Conservation (phyloP, 2,329 filamentous ascomycete genomes). For the Fusarium staphyleae region DNA sequence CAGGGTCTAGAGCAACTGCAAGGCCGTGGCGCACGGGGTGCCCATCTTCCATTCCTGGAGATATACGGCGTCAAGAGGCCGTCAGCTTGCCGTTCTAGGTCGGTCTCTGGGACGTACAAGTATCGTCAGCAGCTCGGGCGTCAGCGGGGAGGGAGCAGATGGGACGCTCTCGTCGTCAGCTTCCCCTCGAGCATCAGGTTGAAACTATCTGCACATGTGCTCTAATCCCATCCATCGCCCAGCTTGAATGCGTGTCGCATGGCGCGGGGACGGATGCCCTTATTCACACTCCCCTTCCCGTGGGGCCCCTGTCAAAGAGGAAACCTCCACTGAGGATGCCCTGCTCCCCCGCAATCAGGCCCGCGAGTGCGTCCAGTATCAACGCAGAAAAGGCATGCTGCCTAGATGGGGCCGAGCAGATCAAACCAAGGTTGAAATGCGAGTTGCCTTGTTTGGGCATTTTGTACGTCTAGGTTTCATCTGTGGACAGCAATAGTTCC, state of each 20-base stretch:
- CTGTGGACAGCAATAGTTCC: conserved; percentile 2
- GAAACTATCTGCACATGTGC: neutral
- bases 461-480: neutral
- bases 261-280: conserved; percentile 12
- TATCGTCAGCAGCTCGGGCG: conserved; percentile 15
- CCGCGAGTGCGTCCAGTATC: conserved; percentile 12
- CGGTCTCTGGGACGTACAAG: conserved; percentile 4
- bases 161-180: neutral
- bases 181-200: neutral
- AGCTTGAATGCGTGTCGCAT: neutral
- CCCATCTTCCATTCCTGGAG: conserved; percentile 12
- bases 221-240: neutral
- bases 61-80: neutral
- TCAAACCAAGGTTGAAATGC: conserved; percentile 9
- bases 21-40: conserved; percentile 8
- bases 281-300: conserved; percentile 23
- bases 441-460: conserved; percentile 8
- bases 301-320: conserved; percentile 19
- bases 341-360: conserved; percentile 33
- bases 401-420: neutral
- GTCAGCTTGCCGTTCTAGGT: conserved; percentile 23
- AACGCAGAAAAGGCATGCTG: neutral
- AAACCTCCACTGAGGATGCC: conserved; percentile 22
- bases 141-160: conserved; percentile 9
- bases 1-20: conserved; percentile 21